Evolutionary conservation across 108 stramenopile species (phyloP).

Genomic region (Epithemia pelagica): DNA sequence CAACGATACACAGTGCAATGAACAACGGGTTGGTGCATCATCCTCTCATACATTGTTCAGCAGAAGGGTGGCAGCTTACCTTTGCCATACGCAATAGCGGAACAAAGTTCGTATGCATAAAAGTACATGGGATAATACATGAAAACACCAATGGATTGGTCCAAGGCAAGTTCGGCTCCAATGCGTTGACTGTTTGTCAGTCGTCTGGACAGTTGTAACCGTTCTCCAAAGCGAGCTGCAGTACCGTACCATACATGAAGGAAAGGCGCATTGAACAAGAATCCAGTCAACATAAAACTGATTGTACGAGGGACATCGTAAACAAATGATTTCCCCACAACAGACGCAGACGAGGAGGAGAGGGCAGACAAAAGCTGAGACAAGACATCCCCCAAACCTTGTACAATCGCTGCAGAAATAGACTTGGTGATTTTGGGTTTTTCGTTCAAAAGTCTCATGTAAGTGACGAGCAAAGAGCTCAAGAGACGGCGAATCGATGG

Average conservation of each 20-base stretch:
- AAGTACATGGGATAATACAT: constrained; percentile 25
- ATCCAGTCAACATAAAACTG: constrained; percentile 15
- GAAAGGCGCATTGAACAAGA: constrained; percentile 24
- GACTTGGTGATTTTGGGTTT: constrained; percentile 2
- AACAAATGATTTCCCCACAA: neutral
- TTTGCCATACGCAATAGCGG: constrained; percentile 4
- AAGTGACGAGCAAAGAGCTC: neutral
- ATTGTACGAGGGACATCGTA: neutral
- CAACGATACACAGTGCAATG: neutral
- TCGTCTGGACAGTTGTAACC: constrained; percentile 1
- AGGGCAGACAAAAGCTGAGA: neutral
- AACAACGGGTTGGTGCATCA: no score
- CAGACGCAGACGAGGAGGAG: no score
- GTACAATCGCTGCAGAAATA: constrained; percentile 1
- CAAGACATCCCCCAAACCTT: neutral
- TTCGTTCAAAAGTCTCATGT: neutral
- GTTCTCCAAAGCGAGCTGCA: constrained; percentile 5
- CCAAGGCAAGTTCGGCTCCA: constrained; percentile 14
- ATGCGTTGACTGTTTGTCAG: constrained; percentile 5
- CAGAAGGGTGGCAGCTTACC: no score
- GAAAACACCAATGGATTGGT: constrained; percentile 25
- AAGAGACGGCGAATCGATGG: no score
- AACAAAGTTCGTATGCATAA: constrained; percentile 21
- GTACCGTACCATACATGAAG: constrained; percentile 23
- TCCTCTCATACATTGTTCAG: no score